These are phyloP conservation scores for Pleurotus djamor DNA, from an alignment of 768 basidiomycete species.

Conservation along the genomic window DNA sequence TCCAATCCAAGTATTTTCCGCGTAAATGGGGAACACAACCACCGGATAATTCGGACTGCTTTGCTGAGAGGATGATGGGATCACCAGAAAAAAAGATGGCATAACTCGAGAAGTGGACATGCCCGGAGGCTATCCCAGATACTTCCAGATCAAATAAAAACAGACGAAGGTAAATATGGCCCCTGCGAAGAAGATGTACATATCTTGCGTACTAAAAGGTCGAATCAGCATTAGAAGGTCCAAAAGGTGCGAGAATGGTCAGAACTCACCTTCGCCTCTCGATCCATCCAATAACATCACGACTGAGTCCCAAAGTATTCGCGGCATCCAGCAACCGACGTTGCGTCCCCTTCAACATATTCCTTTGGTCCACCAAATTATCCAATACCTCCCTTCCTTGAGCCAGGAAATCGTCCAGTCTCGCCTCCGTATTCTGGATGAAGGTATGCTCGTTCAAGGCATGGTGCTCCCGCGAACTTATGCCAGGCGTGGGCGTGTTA, in stretches of 20 bases:
- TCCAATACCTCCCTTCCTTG: conserved; percentile 92
- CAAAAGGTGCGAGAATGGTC: neutral
- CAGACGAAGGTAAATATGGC: conserved; percentile 87
- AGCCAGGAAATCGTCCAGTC: conserved; percentile 87
- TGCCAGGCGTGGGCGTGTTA: conserved; percentile 48
- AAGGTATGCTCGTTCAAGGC: conserved; percentile 90
- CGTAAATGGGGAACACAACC: neutral
- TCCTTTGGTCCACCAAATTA: conserved; percentile 89
- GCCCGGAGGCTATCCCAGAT: conserved; percentile 56
- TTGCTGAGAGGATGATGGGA: neutral
- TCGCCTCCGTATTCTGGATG: conserved; percentile 75
- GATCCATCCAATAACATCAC: conserved; percentile 97
- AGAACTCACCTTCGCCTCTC: conserved; percentile 82
- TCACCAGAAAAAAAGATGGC: neutral
- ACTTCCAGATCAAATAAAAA: conserved; percentile 92
- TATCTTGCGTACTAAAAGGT: conserved; percentile 79
- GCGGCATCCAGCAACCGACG: conserved; percentile 84
- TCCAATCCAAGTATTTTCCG: neutral
- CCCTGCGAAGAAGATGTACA: conserved; percentile 89
- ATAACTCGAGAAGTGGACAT: neutral
- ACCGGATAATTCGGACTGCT: neutral
- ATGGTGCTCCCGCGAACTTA: conserved; percentile 62
- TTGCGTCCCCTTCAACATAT: conserved; percentile 94
- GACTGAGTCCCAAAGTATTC: conserved; percentile 90
- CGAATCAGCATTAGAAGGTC: conserved; percentile 9